These are phyloP conservation scores for Pyrus communis DNA, from an alignment of 306 rosid genomes.

Conservation along the genomic window DNA sequence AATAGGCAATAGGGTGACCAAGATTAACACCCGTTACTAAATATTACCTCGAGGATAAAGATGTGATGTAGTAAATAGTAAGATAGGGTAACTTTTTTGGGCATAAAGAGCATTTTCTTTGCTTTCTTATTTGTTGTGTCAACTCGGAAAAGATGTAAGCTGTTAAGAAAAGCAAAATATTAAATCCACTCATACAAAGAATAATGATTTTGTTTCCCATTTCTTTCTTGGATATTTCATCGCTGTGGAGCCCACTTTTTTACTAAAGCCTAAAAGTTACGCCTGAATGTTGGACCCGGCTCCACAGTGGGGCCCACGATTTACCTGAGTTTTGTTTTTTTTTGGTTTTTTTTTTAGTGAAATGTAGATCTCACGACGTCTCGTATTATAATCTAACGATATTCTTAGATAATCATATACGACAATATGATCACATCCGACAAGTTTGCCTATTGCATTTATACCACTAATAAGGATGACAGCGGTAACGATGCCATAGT, in stretches of 20 bases:
- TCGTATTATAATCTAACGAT: accelerated
- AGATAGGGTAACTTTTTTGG: background rate
- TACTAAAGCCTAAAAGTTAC: background rate
- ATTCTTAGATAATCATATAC: no score
- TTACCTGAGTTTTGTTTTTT: background rate
- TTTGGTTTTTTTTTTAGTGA: no score
- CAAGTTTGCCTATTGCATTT: no score
- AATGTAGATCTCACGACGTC: no score
- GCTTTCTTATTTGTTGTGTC: background rate
- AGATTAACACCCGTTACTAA: no score
- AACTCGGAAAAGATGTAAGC: background rate
- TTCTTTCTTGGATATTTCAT: background rate
- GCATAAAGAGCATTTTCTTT: background rate
- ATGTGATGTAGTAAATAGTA: background rate
- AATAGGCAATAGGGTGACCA: no score
- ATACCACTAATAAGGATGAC: no score
- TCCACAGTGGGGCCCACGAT: background rate
- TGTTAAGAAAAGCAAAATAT: background rate
- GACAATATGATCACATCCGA: no score
- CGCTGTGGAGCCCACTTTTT: background rate
- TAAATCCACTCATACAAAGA: background rate
- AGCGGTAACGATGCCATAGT: no score
- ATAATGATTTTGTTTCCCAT: slow-evolving; percentile 5
- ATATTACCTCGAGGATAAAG: background rate
- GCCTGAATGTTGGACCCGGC: slow-evolving; percentile 4